A percentile compares a stretch with the other conserved stretches of the same genome.
Conservation (phyloP, 768 basidiomycete species). For the Lactarius pseudohatsudake region DNA sequence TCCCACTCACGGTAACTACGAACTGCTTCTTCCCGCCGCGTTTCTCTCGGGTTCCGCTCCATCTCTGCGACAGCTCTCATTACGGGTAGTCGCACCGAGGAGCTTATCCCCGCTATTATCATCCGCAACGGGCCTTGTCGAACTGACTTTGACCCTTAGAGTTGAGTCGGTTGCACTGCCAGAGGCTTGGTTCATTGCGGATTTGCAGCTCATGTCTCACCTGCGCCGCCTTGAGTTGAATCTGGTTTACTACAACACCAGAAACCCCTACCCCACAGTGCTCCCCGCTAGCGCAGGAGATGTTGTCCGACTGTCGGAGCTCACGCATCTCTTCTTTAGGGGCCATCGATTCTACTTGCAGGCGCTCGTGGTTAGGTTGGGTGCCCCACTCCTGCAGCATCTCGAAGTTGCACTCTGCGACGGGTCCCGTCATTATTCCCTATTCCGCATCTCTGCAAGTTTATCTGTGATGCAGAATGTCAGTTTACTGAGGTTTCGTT, state of each 20-base stretch:
- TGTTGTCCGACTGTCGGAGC: not conserved
- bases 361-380: not conserved
- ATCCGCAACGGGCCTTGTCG: not conserved
- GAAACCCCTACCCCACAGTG: fast-evolving
- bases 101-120: not conserved
- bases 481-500: not conserved
- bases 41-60: not conserved
- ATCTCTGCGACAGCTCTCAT: not conserved
- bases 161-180: no score
- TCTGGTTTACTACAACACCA: no score
- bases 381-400: slow-evolving; percentile 8
- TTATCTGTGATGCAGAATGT: not conserved
- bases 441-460: not conserved
- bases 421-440: not conserved
- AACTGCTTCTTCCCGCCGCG: not conserved
- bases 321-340: not conserved
- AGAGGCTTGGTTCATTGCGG: no score
- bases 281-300: no score
- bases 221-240: no score
- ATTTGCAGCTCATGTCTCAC: no score
- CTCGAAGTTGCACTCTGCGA: not conserved
- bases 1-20: not conserved
- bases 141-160: not conserved
- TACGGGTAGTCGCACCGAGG: not conserved
- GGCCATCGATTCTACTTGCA: not conserved